Evolutionary conservation across 2,329 filamentous ascomycete species (phyloP).

Genomic region (Colletotrichum paranaense): DNA sequence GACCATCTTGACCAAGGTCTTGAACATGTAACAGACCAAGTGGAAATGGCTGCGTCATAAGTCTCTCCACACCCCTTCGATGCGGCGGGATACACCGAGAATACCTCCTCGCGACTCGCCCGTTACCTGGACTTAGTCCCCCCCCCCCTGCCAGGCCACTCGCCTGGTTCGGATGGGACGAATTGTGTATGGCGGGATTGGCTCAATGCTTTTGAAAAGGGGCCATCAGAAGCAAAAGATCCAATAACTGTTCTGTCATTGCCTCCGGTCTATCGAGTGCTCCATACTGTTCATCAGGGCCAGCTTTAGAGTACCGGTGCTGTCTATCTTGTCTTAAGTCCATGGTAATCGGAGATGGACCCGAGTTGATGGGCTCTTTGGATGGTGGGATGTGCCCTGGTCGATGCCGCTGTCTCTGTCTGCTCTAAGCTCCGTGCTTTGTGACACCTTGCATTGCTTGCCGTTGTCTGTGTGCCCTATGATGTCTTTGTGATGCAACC

Average conservation of each 20-base stretch:
- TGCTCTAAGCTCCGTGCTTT: neutral
- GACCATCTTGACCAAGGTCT: neutral
- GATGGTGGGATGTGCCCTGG: neutral
- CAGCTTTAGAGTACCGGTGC: neutral
- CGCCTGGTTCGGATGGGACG: constrained; percentile 18
- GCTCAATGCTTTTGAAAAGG: neutral
- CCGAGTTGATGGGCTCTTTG: neutral
- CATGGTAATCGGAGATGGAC: neutral
- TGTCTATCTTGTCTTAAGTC: neutral
- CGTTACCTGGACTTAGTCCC: constrained; percentile 1
- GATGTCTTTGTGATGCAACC: constrained; percentile 33
- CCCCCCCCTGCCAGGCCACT: neutral
- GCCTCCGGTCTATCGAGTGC: neutral
- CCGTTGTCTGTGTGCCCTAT: constrained; percentile 17
- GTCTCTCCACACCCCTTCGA: neutral
- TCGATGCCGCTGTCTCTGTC: neutral
- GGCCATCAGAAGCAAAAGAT: neutral
- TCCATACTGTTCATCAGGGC: neutral
- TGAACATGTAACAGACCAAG: neutral
- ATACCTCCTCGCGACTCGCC: constrained; percentile 6
- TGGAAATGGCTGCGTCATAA: constrained; percentile 27
- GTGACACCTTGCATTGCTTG: neutral
- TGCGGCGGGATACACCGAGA: constrained; percentile 24
- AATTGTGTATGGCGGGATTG: constrained; percentile 11
- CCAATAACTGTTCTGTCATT: neutral